Evolutionary conservation across 1,284 basidiomycete genomes (phyloP).

Genomic region (Ustilago vetiveriae): DNA sequence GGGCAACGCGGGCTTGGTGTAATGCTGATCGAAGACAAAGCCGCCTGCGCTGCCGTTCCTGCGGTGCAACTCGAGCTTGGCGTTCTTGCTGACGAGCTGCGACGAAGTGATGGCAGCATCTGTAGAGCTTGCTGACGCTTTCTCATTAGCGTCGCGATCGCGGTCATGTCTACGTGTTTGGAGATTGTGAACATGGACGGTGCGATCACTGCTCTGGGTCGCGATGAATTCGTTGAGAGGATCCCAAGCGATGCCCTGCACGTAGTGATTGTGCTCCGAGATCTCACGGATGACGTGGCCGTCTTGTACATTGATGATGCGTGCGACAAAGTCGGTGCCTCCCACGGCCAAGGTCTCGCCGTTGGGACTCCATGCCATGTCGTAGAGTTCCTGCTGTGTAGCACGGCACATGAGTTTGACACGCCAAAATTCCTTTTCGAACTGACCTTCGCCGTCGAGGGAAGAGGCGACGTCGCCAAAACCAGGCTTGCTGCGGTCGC

Average conservation of each 20-base stretch:
- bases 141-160: slow-evolving; percentile 14
- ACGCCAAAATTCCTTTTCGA: slow-evolving; percentile 96
- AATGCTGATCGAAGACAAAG: slow-evolving; percentile 53
- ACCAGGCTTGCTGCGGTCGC: slow-evolving; percentile 72
- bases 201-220: slow-evolving; percentile 64
- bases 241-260: slow-evolving; percentile 67
- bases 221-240: slow-evolving; percentile 63
- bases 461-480: slow-evolving; percentile 73
- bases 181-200: slow-evolving; percentile 58
- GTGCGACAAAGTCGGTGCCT: slow-evolving; percentile 93
- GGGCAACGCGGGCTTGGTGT: slow-evolving; percentile 52
- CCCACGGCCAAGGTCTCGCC: slow-evolving; percentile 93
- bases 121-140: not conserved
- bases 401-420: slow-evolving; percentile 84
- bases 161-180: slow-evolving; percentile 29
- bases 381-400: slow-evolving; percentile 80
- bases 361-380: slow-evolving; percentile 94
- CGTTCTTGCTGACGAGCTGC: slow-evolving; percentile 54
- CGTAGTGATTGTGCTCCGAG: slow-evolving; percentile 64
- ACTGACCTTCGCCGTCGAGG: slow-evolving; percentile 76
- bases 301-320: slow-evolving; percentile 81
- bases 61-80: slow-evolving; percentile 54
- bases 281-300: slow-evolving; percentile 68
- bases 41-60: slow-evolving; percentile 48
- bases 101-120: slow-evolving; percentile 27